phyloP scores from a whole-genome alignment of 163 green algal species.

The Coccomyxa subellipsoidea region DNA sequence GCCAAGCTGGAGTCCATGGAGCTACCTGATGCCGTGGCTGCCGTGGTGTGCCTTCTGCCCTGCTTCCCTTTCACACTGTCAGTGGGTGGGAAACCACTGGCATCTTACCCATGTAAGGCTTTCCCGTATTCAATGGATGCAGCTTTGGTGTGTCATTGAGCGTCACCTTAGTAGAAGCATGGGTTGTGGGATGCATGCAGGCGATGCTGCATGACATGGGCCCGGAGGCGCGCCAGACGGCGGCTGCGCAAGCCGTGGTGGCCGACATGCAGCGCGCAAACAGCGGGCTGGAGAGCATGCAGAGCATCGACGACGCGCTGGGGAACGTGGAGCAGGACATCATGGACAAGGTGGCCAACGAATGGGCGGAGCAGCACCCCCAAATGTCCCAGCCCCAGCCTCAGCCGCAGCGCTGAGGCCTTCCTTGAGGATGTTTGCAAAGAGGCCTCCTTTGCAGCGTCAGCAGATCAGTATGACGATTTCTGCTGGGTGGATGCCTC shows the following conservation, averaged over 20 bases:
- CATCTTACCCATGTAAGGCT: no score
- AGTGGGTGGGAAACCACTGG: no score
- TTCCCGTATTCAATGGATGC: no score
- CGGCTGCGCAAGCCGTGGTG: neutral
- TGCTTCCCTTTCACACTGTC: neutral
- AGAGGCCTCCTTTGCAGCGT: no score
- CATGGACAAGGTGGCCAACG: conserved; percentile 19
- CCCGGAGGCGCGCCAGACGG: conserved; percentile 10
- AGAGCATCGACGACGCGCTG: conserved; percentile 49
- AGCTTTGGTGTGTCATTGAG: neutral
- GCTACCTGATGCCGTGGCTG: conserved; percentile 36
- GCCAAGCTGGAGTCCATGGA: conserved; percentile 51
- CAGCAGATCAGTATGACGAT: no score
- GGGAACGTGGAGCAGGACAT: conserved; percentile 22
- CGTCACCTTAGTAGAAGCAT: no score
- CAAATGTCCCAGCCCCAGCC: neutral
- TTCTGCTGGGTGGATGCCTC: no score
- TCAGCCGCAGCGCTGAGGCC: neutral
- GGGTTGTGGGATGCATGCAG: neutral
- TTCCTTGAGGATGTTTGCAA: no score
- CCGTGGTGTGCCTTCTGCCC: neutral
- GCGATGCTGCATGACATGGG: conserved; percentile 44
- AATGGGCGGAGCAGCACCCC: neutral
- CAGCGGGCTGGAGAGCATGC: conserved; percentile 55
- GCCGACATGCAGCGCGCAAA: conserved; percentile 23